Conservation (phyloP, 106 monocot genomes). For the Dendrobium nobile region DNA sequence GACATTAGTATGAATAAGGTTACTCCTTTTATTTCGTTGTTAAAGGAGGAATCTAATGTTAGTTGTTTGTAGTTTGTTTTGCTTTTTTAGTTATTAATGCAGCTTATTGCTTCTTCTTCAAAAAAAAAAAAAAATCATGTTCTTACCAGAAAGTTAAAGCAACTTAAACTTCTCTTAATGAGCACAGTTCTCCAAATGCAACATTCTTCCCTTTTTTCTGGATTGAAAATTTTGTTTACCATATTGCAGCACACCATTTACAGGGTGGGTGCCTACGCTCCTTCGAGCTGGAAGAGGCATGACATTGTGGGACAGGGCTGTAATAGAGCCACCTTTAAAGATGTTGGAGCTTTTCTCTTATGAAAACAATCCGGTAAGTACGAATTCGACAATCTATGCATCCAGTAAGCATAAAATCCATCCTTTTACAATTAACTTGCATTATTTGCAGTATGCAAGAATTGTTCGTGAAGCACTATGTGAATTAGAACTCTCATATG, state of each 20-base stretch:
- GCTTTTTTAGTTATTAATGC: too few species aligned
- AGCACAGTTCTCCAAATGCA: neutral
- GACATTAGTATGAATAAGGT: too few species aligned
- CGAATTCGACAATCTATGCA: neutral
- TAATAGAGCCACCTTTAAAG: constrained; percentile 38
- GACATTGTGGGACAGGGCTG: constrained; percentile 69
- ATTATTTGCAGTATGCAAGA: constrained; percentile 52
- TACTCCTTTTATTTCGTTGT: too few species aligned
- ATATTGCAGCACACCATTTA: constrained; percentile 64
- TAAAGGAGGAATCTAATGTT: too few species aligned
- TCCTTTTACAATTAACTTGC: neutral
- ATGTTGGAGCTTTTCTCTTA: constrained; percentile 79
- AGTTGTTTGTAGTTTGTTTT: too few species aligned
- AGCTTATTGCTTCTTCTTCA: too few species aligned
- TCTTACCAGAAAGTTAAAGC: neutral
- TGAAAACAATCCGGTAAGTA: constrained; percentile 67
- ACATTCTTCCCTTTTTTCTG: neutral
- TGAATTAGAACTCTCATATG: constrained; percentile 84
- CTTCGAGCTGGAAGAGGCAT: constrained; percentile 89
- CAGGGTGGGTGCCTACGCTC: constrained; percentile 90
- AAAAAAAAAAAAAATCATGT: too few species aligned
- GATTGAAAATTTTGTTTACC: neutral
- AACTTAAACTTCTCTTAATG: neutral
- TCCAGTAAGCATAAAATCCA: neutral
- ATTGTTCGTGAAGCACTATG: constrained; percentile 90